These are phyloP conservation scores for Suhomyces pyralidae DNA, from an alignment of 805 yeast species.

Conservation along the genomic window DNA sequence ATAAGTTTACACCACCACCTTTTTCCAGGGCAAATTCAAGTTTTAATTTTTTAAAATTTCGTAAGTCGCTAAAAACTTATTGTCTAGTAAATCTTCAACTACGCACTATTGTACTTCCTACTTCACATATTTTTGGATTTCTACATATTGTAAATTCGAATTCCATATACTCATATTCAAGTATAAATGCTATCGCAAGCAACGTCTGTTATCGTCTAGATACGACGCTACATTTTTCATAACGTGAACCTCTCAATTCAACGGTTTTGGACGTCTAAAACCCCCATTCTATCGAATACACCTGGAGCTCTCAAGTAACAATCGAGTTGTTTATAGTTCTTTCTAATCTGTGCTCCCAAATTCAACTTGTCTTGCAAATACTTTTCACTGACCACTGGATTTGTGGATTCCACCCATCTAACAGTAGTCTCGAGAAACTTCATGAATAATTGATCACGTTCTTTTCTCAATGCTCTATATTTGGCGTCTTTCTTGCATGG, in stretches of 20 bases:
- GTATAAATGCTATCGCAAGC: neutral
- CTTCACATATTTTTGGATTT: neutral
- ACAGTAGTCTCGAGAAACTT: slow-evolving; percentile 61
- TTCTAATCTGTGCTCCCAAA: slow-evolving; percentile 50
- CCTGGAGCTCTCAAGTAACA: slow-evolving; percentile 80
- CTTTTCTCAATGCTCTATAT: slow-evolving; percentile 42
- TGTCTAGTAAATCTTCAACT: too few relatives aligned
- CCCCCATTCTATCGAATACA: slow-evolving; percentile 74
- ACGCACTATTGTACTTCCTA: too few relatives aligned
- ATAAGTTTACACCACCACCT: too few relatives aligned
- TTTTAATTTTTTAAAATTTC: too few relatives aligned
- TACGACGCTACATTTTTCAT: neutral
- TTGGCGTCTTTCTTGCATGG: slow-evolving; percentile 38
- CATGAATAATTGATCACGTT: slow-evolving; percentile 54
- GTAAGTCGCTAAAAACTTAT: too few relatives aligned
- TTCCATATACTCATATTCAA: neutral
- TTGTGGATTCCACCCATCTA: slow-evolving; percentile 71
- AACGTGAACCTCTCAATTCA: neutral
- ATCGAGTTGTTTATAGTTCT: slow-evolving; percentile 68
- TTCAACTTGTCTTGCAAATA: slow-evolving; percentile 54
- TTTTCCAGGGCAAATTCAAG: too few relatives aligned
- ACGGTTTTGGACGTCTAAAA: slow-evolving; percentile 19
- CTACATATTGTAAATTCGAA: neutral
- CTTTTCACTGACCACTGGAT: slow-evolving; percentile 45
- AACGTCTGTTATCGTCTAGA: neutral